These are phyloP conservation scores for Priceomyces castillae DNA, from an alignment of 805 yeast genomes.

Conservation along the genomic window DNA sequence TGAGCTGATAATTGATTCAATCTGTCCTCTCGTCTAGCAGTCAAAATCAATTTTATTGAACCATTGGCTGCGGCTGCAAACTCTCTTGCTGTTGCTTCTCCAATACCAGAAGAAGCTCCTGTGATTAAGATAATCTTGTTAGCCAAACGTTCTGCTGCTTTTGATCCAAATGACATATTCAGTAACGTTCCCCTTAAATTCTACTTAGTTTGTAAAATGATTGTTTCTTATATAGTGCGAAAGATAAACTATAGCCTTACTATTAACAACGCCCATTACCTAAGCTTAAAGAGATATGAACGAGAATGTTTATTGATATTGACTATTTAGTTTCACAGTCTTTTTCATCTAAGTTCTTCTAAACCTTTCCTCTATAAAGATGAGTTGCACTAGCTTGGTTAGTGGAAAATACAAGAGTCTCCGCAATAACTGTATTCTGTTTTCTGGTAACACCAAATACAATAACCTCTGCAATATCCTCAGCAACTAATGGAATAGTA, in stretches of 20 bases:
- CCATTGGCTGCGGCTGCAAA: conserved; percentile 41
- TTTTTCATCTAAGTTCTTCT: background rate
- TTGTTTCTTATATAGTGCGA: too few species aligned
- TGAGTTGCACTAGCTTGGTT: conserved; percentile 82
- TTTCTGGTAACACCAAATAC: conserved; percentile 66
- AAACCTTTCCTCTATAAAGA: conserved; percentile 34
- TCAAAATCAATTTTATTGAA: conserved; percentile 32
- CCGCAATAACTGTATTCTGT: conserved; percentile 73
- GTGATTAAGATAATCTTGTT: conserved; percentile 36
- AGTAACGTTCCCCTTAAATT: too few species aligned
- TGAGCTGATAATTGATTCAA: conserved; percentile 23
- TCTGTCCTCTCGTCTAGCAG: conserved; percentile 37
- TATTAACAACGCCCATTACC: too few species aligned
- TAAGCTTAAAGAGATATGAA: too few species aligned
- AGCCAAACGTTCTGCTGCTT: conserved; percentile 39
- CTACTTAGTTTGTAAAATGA: too few species aligned
- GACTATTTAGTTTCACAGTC: too few species aligned
- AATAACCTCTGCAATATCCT: conserved; percentile 73
- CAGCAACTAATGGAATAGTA: conserved; percentile 66
- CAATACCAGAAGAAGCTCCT: conserved; percentile 44
- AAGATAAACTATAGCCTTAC: too few species aligned
- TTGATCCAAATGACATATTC: conserved; percentile 37
- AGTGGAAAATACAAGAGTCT: conserved; percentile 76
- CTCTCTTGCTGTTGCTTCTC: conserved; percentile 40
- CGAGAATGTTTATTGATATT: too few species aligned